Evolutionary conservation across 768 basidiomycete genomes (phyloP).

Genomic region (Xerocomus potaroensis): DNA sequence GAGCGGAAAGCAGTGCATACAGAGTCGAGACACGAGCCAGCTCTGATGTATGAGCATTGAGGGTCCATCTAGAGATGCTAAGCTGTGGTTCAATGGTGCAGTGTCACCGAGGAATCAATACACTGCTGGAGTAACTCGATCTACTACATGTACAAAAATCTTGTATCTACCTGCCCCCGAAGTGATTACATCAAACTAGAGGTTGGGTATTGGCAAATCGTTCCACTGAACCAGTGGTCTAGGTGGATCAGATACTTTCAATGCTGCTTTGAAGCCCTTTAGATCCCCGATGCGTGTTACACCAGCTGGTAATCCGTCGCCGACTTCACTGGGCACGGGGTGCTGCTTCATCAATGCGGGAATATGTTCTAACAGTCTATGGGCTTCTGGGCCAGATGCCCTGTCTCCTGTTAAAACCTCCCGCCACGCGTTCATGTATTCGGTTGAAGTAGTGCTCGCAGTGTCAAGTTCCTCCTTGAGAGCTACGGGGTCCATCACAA

Average conservation of each 20-base stretch:
- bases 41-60: too few species aligned
- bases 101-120: too few species aligned
- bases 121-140: too few species aligned
- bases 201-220: constrained; percentile 60
- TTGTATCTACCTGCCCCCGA: too few species aligned
- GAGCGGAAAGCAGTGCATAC: too few species aligned
- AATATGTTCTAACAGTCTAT: constrained; percentile 49
- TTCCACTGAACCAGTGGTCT: constrained; percentile 70
- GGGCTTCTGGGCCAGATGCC: constrained; percentile 37
- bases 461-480: constrained; percentile 53
- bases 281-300: constrained; percentile 65
- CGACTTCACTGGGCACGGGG: constrained; percentile 51
- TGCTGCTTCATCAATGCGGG: constrained; percentile 52
- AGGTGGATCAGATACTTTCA: constrained; percentile 54
- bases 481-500: constrained; percentile 47
- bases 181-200: constrained; percentile 34
- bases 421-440: constrained; percentile 65
- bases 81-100: too few species aligned
- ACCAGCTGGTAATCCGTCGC: constrained; percentile 40
- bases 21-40: too few species aligned
- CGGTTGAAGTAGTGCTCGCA: constrained; percentile 49
- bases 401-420: constrained; percentile 38
- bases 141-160: too few species aligned
- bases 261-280: constrained; percentile 56
- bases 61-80: too few species aligned